A percentile compares a stretch with the other conserved stretches of the same genome.
Evolutionary conservation across 371 early-diverging fungal genomes (phyloP).

Genomic region (Choanephora cucurbitarum): DNA sequence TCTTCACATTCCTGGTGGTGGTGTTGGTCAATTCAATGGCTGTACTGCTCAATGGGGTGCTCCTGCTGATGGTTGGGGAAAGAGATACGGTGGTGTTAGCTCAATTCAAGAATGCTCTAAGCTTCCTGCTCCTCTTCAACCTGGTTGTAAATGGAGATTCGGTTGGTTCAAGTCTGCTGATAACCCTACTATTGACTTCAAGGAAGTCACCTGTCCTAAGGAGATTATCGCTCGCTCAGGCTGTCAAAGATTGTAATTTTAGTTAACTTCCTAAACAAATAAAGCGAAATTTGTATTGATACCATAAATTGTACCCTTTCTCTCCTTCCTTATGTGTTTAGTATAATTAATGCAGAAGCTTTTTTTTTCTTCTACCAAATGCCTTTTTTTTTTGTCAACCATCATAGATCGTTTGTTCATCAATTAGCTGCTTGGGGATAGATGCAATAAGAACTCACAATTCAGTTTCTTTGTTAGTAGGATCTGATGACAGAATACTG

Average conservation of each 20-base stretch:
- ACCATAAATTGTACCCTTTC: no score
- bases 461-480: no score
- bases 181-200: conserved; percentile 43
- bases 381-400: no score
- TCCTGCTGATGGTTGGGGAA: conserved; percentile 42
- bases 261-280: background rate
- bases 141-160: conserved; percentile 46
- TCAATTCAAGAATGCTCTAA: conserved; percentile 26
- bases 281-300: background rate
- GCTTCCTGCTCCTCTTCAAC: conserved; percentile 42
- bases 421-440: no score
- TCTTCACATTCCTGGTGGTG: conserved; percentile 53
- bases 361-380: no score
- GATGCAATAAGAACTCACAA: no score
- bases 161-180: conserved; percentile 47
- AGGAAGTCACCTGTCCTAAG: conserved; percentile 46
- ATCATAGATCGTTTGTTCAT: no score
- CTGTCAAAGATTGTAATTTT: conserved; percentile 24
- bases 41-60: conserved; percentile 42
- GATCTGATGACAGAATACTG: no score
- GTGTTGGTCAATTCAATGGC: conserved; percentile 50
- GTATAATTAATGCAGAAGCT: no score
- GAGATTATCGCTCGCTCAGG: conserved; percentile 35
- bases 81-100: conserved; percentile 43
- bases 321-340: no score